Evolutionary conservation across 2,329 filamentous ascomycete genomes (phyloP), one percentile per base, ranked within the genome.

Genomic region (Teratosphaeria viscida): DNA sequence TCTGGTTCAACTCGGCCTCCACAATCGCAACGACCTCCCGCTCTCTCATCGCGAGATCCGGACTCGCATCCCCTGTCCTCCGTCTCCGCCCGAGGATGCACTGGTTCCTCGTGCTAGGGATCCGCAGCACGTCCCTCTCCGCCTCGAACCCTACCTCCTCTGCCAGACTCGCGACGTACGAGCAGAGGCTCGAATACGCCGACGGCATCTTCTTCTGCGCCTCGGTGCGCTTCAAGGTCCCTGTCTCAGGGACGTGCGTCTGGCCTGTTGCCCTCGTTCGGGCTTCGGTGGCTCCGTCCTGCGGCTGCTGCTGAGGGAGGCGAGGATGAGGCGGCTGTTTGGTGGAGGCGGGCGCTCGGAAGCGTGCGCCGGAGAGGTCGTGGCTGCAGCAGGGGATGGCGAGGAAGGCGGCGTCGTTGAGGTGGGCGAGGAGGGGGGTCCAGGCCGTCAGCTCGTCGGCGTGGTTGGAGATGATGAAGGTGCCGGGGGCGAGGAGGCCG

Each of bases 311-410:
- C 49, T 70, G 67, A 5, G 63, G 64, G 27, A 66, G 58, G 12
- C 63, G 58, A 1, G 60, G 32, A 23, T 23, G 23, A 23, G 49
- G 29, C 55, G 29, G 52, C 66, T 29, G 29, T 53, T 60, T 61
- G 7, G 57, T 60, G 26, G 53, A 62, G 1, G 62, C 63, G 3
- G 72, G 78, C 5, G 89, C 87, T 23, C 94, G 85, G 71, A 87
- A 94, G 61, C 78, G 73, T 2, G 83, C 82, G 1, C 94, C 94
- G 0, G 85, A 84, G 2, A 99, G 83, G 60, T 88, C 82, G 75
- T 97, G 91, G 64, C 90, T 95, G 76, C 94, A 99, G 77, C 94
- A 99, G 1, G 94, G 94, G 53, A 99, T 96, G 66, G 89, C 88
- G 62, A 99, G 84, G 73, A 96, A 99, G 0, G 91, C 88, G 11